Evolutionary conservation across 768 basidiomycete species (phyloP).

Genomic region (Trametes punicea): DNA sequence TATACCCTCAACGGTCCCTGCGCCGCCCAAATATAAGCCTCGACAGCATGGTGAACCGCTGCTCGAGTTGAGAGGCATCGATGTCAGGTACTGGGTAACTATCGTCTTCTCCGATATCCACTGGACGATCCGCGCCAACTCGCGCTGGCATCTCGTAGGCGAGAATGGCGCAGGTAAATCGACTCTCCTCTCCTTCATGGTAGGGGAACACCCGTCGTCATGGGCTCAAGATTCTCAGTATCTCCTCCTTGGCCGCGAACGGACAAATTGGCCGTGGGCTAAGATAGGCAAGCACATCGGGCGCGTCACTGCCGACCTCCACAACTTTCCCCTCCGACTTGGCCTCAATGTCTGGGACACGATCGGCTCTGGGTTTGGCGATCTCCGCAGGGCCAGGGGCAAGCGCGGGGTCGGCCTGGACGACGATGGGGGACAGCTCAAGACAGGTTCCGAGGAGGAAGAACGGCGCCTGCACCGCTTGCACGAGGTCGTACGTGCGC

Average conservation of each 20-base stretch:
- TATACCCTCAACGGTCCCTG: too few relatives aligned
- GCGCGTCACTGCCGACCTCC: conserved; percentile 84
- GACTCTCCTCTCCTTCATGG: conserved; percentile 83
- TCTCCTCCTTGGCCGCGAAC: conserved; percentile 57
- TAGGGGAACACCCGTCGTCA: conserved; percentile 94
- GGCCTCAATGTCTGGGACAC: conserved; percentile 73
- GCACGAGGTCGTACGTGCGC: conserved; percentile 56
- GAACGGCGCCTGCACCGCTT: conserved; percentile 41
- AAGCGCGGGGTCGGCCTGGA: conserved; percentile 43
- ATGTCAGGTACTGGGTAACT: conserved; percentile 66
- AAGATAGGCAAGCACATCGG: conserved; percentile 67
- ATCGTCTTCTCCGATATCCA: conserved; percentile 69
- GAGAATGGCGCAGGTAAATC: conserved; percentile 95
- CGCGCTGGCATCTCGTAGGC: conserved; percentile 89
- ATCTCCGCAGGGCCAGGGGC: conserved; percentile 63
- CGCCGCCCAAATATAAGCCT: not conserved
- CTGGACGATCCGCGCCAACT: conserved; percentile 80
- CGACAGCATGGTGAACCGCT: conserved; percentile 38
- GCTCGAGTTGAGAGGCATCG: conserved; percentile 62
- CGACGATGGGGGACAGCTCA: conserved; percentile 33
- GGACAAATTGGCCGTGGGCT: conserved; percentile 64
- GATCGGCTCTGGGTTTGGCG: conserved; percentile 85
- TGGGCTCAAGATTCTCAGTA: conserved; percentile 66
- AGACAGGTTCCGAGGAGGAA: conserved; percentile 37
- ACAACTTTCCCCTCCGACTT: conserved; percentile 78